Percentiles rank a stretch among this genome's conserved stretches.
These are phyloP conservation scores for Termitomyces sp. DNA, from an alignment of 768 basidiomycete species.

Conservation along the genomic window DNA sequence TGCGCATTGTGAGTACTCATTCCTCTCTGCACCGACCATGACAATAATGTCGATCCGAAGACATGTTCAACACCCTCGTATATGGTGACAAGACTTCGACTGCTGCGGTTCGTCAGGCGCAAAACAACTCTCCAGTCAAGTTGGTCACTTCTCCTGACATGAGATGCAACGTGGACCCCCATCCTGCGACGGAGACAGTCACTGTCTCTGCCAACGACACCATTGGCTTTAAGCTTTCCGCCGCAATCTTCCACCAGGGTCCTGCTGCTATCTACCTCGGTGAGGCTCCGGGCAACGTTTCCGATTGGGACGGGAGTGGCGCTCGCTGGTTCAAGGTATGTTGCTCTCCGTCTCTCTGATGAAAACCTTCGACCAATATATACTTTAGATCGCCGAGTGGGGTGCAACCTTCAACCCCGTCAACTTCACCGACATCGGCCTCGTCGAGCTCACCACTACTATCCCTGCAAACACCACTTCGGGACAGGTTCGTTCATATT, in stretches of 20 bases:
- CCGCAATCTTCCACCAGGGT: slow-evolving; percentile 37
- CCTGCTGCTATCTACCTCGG: slow-evolving; percentile 39
- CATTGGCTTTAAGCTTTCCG: slow-evolving; percentile 26
- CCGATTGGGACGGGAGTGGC: slow-evolving; percentile 37
- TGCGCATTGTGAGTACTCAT: slow-evolving; percentile 13
- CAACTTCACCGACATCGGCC: slow-evolving; percentile 24
- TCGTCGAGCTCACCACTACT: slow-evolving; percentile 26
- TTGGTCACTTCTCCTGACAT: slow-evolving; percentile 33
- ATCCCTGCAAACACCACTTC: slow-evolving; percentile 32
- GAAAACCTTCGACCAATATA: neutral
- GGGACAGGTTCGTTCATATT: slow-evolving; percentile 26
- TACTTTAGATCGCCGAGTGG: slow-evolving; percentile 27
- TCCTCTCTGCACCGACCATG: too few relatives aligned
- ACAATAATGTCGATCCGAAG: slow-evolving; percentile 10
- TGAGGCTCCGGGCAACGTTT: slow-evolving; percentile 34
- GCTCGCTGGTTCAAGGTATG: slow-evolving; percentile 38
- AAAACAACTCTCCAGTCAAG: slow-evolving; percentile 38
- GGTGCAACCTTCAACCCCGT: slow-evolving; percentile 28
- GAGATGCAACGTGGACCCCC: slow-evolving; percentile 37
- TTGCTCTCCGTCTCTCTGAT: slow-evolving; percentile 2
- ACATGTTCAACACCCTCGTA: slow-evolving; percentile 29
- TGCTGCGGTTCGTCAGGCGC: slow-evolving; percentile 32
- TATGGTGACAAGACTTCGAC: slow-evolving; percentile 21
- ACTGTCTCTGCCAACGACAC: slow-evolving; percentile 33
- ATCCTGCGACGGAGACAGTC: slow-evolving; percentile 27